These are phyloP conservation scores for Scolecobasidium constrictum DNA, from an alignment of 2,329 filamentous ascomycete genomes.

Conservation along the genomic window DNA sequence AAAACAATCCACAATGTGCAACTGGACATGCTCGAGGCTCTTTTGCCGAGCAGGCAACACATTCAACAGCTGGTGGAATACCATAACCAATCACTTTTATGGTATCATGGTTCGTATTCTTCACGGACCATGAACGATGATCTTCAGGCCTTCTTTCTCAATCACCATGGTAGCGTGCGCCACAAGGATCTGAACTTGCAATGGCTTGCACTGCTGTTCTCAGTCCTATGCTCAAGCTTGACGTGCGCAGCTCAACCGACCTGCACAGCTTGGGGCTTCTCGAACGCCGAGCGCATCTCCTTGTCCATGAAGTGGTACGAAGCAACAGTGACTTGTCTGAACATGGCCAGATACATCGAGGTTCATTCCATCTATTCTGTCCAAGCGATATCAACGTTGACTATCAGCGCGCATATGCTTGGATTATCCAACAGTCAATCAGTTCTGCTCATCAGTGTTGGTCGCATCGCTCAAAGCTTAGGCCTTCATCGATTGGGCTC, in stretches of 20 bases:
- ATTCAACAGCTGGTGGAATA: slow-evolving; percentile 24
- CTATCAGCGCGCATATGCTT: slow-evolving; percentile 39
- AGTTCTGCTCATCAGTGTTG: slow-evolving; percentile 33
- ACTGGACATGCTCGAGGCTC: slow-evolving; percentile 23
- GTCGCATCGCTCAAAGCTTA: slow-evolving; percentile 37
- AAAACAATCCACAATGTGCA: slow-evolving; percentile 10
- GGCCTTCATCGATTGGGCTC: slow-evolving; percentile 31
- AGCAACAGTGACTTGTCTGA: slow-evolving; percentile 33
- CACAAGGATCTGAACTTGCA: slow-evolving; percentile 28
- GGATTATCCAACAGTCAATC: slow-evolving; percentile 38
- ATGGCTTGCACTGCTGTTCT: slow-evolving; percentile 35
- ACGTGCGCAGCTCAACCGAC: slow-evolving; percentile 27
- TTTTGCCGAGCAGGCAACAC: slow-evolving; percentile 22
- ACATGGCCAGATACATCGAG: slow-evolving; percentile 35
- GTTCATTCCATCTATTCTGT: slow-evolving; percentile 30
- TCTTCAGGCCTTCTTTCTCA: slow-evolving; percentile 27
- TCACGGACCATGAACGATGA: slow-evolving; percentile 26
- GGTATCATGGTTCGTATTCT: slow-evolving; percentile 29
- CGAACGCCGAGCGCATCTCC: slow-evolving; percentile 27
- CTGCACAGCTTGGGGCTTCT: slow-evolving; percentile 33
- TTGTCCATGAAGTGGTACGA: slow-evolving; percentile 36
- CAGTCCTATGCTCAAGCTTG: slow-evolving; percentile 32
- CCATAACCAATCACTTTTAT: slow-evolving; percentile 27
- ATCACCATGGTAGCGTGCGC: slow-evolving; percentile 23
- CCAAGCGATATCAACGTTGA: slow-evolving; percentile 36